Evolutionary conservation across 805 yeast genomes (phyloP), one percentile per base, ranked within the genome.

Genomic region (Millerago galiae): DNA sequence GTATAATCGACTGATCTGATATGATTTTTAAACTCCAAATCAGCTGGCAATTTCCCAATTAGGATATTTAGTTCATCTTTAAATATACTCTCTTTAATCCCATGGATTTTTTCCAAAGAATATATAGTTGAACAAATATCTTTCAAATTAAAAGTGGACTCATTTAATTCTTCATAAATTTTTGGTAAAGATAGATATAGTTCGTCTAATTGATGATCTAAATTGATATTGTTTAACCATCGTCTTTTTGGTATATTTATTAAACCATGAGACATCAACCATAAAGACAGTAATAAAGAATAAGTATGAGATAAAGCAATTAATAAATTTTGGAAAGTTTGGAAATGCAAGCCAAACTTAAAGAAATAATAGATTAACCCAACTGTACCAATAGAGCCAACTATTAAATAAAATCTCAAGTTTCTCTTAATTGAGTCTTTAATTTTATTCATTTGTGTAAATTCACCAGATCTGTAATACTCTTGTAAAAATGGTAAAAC

Each of bases 211-310:
- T 65, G 62, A 15, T 56, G 53, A 4, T 52, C 49, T 17, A 73
- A 56, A 31, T 60, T 59, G 10, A 54, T 41, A 8, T 55, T 72
- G 58, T 73, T 59, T 46, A 64, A 43, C 48, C 63, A 54, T 5
- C 56, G 48, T 41, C 65, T 59, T 44, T 84, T 69, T 0, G 95
- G 95, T 2, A 85, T 67, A 35, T 73, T 71, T 14, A 84, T 74
- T 38, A 84, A 61, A 0, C 95, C 95, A 59, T 86, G 90, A 3
- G 91, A 85, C 84, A 87, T 79, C 44, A 87, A 64, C 91, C 93
- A 85, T 17, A 84, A 70, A 2, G 91, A 89, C 28, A 87, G 55
- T 2, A 81, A 68, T 55, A 87, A 68, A 0, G 95, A 75, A 58
- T 86, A 87, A 16, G 83, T 79, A 58, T 87, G 93, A 1, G 93